Evolutionary conservation across 108 stramenopile genomes (phyloP).

Genomic region (Bacterosira constricta): DNA sequence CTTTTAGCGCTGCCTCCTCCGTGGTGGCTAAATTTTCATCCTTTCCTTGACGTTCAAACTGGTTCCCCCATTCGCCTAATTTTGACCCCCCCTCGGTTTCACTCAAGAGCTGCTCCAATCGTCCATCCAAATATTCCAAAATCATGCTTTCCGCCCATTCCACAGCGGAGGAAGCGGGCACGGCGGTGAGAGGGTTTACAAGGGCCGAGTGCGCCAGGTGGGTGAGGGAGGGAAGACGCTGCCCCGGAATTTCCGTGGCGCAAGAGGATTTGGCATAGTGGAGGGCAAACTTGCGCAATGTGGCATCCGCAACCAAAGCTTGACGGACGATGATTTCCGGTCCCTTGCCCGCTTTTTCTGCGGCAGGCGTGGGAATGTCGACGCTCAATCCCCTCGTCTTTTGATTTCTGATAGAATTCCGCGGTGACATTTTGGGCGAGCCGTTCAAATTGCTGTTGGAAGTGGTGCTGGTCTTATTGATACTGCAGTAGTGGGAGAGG

Average conservation of each 20-base stretch:
- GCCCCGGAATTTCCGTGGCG: slow-evolving; percentile 29
- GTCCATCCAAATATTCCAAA: slow-evolving; percentile 64
- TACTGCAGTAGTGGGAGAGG: not conserved
- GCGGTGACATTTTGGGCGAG: not conserved
- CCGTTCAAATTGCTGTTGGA: not conserved
- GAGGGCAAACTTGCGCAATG: slow-evolving; percentile 51
- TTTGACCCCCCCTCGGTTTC: no score
- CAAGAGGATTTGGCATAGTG: not conserved
- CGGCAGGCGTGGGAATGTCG: not conserved
- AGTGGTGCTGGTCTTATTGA: not conserved
- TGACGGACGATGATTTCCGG: slow-evolving; percentile 47
- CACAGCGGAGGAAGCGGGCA: slow-evolving; percentile 52
- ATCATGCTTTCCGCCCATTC: slow-evolving; percentile 85
- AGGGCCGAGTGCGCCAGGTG: slow-evolving; percentile 70
- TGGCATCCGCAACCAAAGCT: slow-evolving; percentile 63
- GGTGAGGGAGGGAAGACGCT: slow-evolving; percentile 71
- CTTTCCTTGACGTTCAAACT: not conserved
- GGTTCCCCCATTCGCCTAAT: no score
- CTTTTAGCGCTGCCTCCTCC: not conserved
- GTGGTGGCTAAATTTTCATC: not conserved
- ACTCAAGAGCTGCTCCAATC: slow-evolving; percentile 16
- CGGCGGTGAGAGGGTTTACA: slow-evolving; percentile 72
- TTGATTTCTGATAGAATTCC: not conserved
- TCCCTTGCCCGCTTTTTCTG: not conserved
- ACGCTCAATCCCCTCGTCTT: not conserved